Conservation (phyloP, 192 early-diverging fungal species). For the Coemansia sp. region DNA sequence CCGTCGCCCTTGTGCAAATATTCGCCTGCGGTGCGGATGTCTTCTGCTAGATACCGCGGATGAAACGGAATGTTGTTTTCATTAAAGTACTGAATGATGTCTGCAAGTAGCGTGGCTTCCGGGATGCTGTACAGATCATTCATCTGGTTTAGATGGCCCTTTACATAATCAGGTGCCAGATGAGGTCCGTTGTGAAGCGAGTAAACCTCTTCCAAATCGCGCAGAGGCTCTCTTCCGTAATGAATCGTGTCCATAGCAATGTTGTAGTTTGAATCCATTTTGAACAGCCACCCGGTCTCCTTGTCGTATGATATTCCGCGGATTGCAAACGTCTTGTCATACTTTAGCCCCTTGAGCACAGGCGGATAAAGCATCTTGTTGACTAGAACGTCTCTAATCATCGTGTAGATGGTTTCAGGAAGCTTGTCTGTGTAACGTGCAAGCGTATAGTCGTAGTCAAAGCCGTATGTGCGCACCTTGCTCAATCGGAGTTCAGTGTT, state of each 20-base stretch:
- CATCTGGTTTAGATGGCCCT: slow-evolving; percentile 57
- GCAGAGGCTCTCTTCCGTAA: slow-evolving; percentile 57
- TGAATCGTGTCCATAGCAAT: slow-evolving; percentile 57
- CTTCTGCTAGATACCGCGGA: slow-evolving; percentile 61
- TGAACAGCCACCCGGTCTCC: slow-evolving; percentile 64
- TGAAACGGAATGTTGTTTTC: slow-evolving; percentile 59
- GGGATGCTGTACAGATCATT: slow-evolving; percentile 63
- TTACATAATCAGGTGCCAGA: slow-evolving; percentile 57
- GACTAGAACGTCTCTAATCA: slow-evolving; percentile 57
- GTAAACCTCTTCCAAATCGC: slow-evolving; percentile 54
- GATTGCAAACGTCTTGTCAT: slow-evolving; percentile 60
- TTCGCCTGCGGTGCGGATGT: slow-evolving; percentile 53
- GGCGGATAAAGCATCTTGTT: slow-evolving; percentile 56
- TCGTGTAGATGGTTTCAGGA: slow-evolving; percentile 58
- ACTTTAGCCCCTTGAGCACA: slow-evolving; percentile 38
- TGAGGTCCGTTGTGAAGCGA: slow-evolving; percentile 58
- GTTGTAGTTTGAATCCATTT: slow-evolving; percentile 61
- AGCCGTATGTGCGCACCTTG: slow-evolving; percentile 57
- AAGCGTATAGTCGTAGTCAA: slow-evolving; percentile 67
- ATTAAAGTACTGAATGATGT: slow-evolving; percentile 60
- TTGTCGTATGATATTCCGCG: slow-evolving; percentile 59
- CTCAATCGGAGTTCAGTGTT: slow-evolving; percentile 59
- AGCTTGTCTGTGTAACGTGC: slow-evolving; percentile 58
- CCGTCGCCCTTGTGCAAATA: slow-evolving; percentile 55
- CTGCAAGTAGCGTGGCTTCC: slow-evolving; percentile 56